A percentile compares a stretch with the other conserved stretches of the same genome.
Evolutionary conservation across 768 basidiomycete genomes (phyloP).

Genomic region (Mycena kentingensis): DNA sequence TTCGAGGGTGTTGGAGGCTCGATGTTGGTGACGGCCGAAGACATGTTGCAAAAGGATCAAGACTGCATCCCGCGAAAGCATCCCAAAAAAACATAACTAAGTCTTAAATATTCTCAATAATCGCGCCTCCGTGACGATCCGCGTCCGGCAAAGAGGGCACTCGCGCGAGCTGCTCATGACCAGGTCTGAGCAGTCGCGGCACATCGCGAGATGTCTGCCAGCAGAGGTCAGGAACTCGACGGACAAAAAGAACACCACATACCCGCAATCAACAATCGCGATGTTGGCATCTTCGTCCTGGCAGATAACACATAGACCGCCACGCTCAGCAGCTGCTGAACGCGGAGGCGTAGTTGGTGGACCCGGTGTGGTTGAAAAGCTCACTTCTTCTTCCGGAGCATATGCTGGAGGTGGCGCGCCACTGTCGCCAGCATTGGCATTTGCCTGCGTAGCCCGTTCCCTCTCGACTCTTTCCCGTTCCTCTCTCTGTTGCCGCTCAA

Average conservation of each 20-base stretch:
- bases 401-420: conserved; percentile 8
- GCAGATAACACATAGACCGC: conserved; percentile 87
- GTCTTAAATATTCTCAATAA: conserved; percentile 75
- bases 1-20: too few species aligned
- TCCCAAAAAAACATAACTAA: too few species aligned
- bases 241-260: conserved; percentile 31
- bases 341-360: conserved; percentile 41
- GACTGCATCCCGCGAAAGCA: too few species aligned
- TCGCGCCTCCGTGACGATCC: conserved; percentile 82
- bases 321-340: conserved; percentile 53
- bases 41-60: too few species aligned
- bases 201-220: conserved; percentile 77
- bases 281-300: conserved; percentile 95
- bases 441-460: too few species aligned
- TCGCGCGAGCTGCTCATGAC: conserved; percentile 80
- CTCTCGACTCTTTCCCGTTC: conserved; percentile 29
- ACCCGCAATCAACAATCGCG: conserved; percentile 95
- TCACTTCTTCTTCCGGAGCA: background rate
- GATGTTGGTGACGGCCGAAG: too few species aligned
- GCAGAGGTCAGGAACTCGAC: background rate
- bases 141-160: conserved; percentile 88
- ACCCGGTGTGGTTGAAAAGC: conserved; percentile 12
- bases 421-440: conserved; percentile 17
- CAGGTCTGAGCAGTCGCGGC: conserved; percentile 74
- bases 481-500: conserved; percentile 32